Base-by-base conservation (phyloP, 139 green algal species). In the Volvox africanus region DNA sequence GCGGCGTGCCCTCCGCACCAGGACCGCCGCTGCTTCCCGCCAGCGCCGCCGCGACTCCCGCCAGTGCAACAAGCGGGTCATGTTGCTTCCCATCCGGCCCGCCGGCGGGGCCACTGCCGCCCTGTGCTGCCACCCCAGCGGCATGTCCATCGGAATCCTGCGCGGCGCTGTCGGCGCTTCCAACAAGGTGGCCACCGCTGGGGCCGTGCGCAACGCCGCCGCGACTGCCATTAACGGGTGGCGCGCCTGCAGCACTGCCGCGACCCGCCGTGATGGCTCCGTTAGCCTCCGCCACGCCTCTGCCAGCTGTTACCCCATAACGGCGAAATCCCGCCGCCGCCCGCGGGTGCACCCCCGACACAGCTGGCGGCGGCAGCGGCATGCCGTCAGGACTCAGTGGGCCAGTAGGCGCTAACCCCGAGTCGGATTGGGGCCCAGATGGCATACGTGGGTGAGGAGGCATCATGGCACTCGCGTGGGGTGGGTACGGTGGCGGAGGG, bases 1-100 rank as follows among this genome's bases (percentile, higher is more conserved):
- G 68, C 28, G 65, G 37, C 32, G 65, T 30, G 75, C 24, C 82
- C 32, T 67, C 35, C 28, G 18, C 12, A 16, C 33, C 61, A 1
- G 33, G 50, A 24, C 82, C 62, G 65, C 65, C 33, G 35, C 82
- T 37, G 65, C 65, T 33, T 16, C 82, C 82, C 3, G 84, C 84
- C 84, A 50, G 84, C 68, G 84, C 84, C 26, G 67, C 84, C 19
- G 84, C 84, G 5, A 44, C 84, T 1, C 84, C 84, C 67, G 84
- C 68, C 68, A 89, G 67, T 14, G 65, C 68, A 19, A 18, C 84
- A 26, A 81, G 28, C 13, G 84, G 37, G 26, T 89, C 68, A 6
- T 69, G 68, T 6, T 35, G 19, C 33, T 86, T 73, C 30, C 68
- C 44, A 55, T 55, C 44, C 44, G 44, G 44, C 44, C 44, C 36